Base-by-base conservation (phyloP, 192 early-diverging fungal genomes). In the Phlyctochytrium planicorne region DNA sequence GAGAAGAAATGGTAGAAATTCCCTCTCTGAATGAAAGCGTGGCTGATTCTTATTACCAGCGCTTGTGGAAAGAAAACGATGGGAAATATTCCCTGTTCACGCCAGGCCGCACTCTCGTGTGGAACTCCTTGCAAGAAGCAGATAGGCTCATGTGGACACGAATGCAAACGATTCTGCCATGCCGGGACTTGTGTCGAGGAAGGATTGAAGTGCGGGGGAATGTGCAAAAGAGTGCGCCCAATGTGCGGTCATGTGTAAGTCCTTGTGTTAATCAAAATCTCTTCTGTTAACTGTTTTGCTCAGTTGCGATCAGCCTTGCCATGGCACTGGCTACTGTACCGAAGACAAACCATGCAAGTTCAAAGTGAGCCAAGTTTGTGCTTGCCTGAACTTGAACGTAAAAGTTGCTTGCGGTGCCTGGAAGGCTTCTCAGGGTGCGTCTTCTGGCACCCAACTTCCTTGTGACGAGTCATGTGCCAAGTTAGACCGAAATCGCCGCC, bases 381-480 rank as follows among this genome's bases (percentile, higher is more conserved):
- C 79, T 34, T 98, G 96, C 75, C 94, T 94, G 2, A 78, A 88
- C 33, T 65, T 81, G 36, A 79, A 78, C 0, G 77, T 80, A 31
- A 80, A 88, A 59, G 74, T 86, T 3, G 67, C 80, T 24, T 98
- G 96, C 72, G 86, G 85, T 3, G 87, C 91, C 0, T 80, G 69
- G 70, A 76, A 72, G 50, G 76, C 73, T 14, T 63, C 36, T n/a
- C 23, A 62, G 36, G 79, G 75, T 30, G 72, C 68, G 30, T 79
- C 73, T 3, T 57, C 76, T 23, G 82, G 80, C 67, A 66, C 65
- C 23, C 75, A 70, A 1, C 79, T 96, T 24, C 72, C 73, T 2
- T 98, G 96, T 73, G 90, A 95, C 61, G 91, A 91, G 30, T 75
- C 86, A 53, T 98, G 96, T 74, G 82, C 84, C 50, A 78, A 90